Conservation (phyloP, 2,329 filamentous ascomycete species). For the Plectosphaerella sp. region DNA sequence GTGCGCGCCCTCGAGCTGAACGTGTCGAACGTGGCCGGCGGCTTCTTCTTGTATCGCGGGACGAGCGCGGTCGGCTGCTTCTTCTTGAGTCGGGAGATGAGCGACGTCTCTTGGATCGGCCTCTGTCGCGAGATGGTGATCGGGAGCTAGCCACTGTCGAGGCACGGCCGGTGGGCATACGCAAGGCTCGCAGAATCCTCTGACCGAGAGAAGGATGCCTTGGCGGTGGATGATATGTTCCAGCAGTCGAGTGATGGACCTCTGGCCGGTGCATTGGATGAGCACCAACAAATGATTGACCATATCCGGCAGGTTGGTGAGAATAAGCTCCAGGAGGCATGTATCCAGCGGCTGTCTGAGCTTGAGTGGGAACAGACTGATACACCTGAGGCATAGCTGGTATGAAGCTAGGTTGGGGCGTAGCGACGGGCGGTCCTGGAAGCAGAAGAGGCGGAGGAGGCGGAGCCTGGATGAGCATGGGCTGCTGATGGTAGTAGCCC, state of each 20-base stretch:
- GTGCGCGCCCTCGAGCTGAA: not conserved
- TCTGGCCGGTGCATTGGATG: no score
- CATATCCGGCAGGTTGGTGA: not conserved
- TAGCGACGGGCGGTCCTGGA: not conserved
- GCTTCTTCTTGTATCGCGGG: not conserved
- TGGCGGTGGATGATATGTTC: not conserved
- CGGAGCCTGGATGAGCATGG: not conserved
- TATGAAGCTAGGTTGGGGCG: not conserved
- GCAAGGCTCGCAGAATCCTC: not conserved
- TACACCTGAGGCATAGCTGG: not conserved
- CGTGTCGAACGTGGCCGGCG: not conserved
- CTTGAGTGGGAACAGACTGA: not conserved
- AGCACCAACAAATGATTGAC: no score
- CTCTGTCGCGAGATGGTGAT: not conserved
- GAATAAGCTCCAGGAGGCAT: not conserved
- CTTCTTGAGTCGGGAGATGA: not conserved
- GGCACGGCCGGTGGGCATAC: not conserved
- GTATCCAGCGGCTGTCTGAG: not conserved
- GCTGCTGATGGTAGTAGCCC: not conserved
- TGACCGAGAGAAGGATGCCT: not conserved
- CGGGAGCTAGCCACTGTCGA: not conserved
- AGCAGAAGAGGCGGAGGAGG: not conserved
- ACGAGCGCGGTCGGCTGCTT: not conserved
- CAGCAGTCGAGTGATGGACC: not conserved
- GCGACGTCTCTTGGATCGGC: not conserved